Conservation (phyloP, 1,139 yeast genomes). For the Wickerhamiella pararugosa region DNA sequence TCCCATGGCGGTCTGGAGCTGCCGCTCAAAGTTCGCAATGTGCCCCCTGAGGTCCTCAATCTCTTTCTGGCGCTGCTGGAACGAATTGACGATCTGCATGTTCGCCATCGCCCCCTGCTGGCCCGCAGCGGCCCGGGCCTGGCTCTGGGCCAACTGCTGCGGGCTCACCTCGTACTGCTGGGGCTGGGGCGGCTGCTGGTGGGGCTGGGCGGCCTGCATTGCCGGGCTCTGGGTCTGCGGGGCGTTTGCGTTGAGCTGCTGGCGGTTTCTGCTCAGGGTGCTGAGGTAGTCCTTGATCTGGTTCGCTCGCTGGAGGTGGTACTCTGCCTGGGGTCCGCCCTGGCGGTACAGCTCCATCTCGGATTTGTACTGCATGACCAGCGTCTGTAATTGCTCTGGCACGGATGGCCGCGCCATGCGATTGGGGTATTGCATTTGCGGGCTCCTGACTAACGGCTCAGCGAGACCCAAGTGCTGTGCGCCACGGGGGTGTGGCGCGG, state of each 20-base stretch:
- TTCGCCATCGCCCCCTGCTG: slow-evolving; percentile 10
- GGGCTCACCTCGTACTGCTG: slow-evolving; percentile 19
- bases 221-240: slow-evolving; percentile 12
- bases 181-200: slow-evolving; percentile 17
- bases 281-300: slow-evolving; percentile 39
- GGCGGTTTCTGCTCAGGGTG: slow-evolving; percentile 27
- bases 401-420: neutral
- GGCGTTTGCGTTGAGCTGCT: slow-evolving; percentile 12
- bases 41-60: slow-evolving; percentile 14
- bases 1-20: slow-evolving; percentile 12
- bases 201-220: slow-evolving; percentile 6
- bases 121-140: slow-evolving; percentile 8
- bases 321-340: slow-evolving; percentile 48
- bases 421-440: too few species aligned
- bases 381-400: slow-evolving; percentile 34
- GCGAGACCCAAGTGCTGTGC: too few species aligned
- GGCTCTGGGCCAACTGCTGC: slow-evolving; percentile 10
- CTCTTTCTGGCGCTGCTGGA: slow-evolving; percentile 15
- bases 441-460: too few species aligned
- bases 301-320: slow-evolving; percentile 53
- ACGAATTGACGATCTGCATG: slow-evolving; percentile 11
- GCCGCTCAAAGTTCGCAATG: slow-evolving; percentile 7
- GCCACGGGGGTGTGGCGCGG: too few species aligned
- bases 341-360: slow-evolving; percentile 46
- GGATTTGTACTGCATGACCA: slow-evolving; percentile 43